Evolutionary conservation across 2,329 filamentous ascomycete genomes (phyloP).

Genomic region (Paraphoma sp.): DNA sequence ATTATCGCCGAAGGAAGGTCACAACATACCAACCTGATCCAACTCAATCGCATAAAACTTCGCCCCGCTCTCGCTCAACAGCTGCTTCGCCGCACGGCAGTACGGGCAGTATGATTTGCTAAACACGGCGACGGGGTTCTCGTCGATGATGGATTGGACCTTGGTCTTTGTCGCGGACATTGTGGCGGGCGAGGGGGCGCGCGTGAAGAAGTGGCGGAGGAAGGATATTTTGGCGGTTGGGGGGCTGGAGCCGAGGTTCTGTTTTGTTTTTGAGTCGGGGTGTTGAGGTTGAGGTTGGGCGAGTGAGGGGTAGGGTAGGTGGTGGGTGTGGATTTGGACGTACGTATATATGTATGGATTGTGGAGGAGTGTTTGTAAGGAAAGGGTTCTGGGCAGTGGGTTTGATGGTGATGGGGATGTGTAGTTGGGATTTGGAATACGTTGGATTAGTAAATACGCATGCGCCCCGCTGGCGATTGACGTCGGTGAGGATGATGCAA

Average conservation of each 20-base stretch:
- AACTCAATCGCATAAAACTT: slow-evolving; percentile 82
- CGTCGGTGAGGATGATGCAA: slow-evolving; percentile 39
- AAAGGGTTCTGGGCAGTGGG: neutral
- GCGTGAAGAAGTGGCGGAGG: slow-evolving; percentile 75
- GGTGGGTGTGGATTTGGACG: too few species aligned
- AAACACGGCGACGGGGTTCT: slow-evolving; percentile 92
- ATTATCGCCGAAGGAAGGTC: too few species aligned
- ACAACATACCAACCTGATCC: slow-evolving; percentile 76
- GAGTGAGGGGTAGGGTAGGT: too few species aligned
- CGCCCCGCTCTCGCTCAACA: slow-evolving; percentile 72
- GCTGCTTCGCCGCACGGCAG: slow-evolving; percentile 79
- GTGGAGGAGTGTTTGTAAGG: neutral
- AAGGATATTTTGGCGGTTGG: slow-evolving; percentile 64
- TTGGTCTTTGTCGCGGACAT: slow-evolving; percentile 87
- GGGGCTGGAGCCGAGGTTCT: slow-evolving; percentile 1
- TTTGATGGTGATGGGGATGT: neutral
- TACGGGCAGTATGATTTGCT: slow-evolving; percentile 97
- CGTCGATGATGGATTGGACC: slow-evolving; percentile 84
- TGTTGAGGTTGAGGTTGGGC: neutral
- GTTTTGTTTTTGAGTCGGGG: too few species aligned
- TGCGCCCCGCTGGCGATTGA: slow-evolving; percentile 6
- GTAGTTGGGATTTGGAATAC: neutral
- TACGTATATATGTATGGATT: neutral
- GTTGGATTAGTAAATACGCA: slow-evolving; percentile 22
- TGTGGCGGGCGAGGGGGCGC: slow-evolving; percentile 63